Conservation (phyloP, 148 eudicot genomes). For the Salicornia ramosissima region DNA sequence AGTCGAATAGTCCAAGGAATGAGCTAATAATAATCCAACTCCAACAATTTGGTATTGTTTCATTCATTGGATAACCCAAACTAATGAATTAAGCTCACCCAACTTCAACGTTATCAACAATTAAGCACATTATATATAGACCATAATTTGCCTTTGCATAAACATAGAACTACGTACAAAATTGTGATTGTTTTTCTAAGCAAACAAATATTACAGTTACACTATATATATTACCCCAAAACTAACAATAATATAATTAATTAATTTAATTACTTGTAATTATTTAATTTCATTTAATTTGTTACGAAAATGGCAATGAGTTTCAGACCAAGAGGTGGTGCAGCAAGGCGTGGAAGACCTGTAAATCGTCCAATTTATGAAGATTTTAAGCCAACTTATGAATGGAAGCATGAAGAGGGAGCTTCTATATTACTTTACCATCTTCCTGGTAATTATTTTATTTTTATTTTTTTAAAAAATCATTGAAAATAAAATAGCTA, state of each 20-base stretch:
- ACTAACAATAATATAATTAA: not conserved
- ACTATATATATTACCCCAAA: no score
- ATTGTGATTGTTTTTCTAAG: not conserved
- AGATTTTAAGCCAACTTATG: conserved; percentile 46
- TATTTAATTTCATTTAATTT: not conserved
- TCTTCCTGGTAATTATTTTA: conserved; percentile 57
- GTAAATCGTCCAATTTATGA: conserved; percentile 36
- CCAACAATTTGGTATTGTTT: conserved; percentile 37
- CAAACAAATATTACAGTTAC: not conserved
- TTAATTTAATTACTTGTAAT: not conserved
- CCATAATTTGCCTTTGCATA: not conserved
- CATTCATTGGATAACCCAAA: conserved; percentile 16
- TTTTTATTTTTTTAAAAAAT: no score
- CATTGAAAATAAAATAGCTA: no score
- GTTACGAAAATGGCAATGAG: conserved; percentile 25
- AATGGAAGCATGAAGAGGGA: conserved; percentile 48
- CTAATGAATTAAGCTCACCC: not conserved
- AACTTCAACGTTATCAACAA: not conserved
- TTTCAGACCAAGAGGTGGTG: conserved; percentile 34
- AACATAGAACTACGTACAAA: not conserved
- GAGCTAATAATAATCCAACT: conserved; percentile 1
- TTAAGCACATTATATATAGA: conserved; percentile 5
- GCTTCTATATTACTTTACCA: conserved; percentile 35
- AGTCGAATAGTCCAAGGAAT: not conserved
- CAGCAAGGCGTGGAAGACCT: conserved; percentile 17